These are phyloP conservation scores for Paracoccidioides brasiliensis DNA, from an alignment of 2,329 filamentous ascomycete species.

Conservation along the genomic window DNA sequence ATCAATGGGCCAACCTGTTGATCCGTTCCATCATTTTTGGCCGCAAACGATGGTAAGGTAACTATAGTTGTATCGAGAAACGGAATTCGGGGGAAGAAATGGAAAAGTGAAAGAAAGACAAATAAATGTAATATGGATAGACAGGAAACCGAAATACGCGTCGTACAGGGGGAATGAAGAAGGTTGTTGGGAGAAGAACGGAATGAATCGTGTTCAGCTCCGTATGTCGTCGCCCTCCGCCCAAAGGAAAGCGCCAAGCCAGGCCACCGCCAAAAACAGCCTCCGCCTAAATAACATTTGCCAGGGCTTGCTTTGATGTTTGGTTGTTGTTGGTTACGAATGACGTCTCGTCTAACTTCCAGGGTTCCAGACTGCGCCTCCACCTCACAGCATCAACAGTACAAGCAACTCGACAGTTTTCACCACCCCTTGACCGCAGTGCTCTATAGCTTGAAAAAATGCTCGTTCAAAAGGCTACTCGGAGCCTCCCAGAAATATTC, in stretches of 20 bases:
- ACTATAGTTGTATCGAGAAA: background rate
- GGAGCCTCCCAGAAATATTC: background rate
- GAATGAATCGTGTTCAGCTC: too few relatives aligned
- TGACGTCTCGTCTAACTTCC: background rate
- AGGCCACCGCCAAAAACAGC: too few relatives aligned
- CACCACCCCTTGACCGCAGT: background rate
- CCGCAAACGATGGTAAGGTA: conserved; percentile 6
- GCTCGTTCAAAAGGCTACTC: background rate
- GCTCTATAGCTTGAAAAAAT: background rate
- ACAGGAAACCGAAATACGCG: background rate
- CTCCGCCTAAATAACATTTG: too few relatives aligned
- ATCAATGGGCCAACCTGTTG: background rate
- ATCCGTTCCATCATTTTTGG: conserved; percentile 2
- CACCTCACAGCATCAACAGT: background rate
- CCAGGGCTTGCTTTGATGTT: too few relatives aligned
- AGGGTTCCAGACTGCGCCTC: background rate
- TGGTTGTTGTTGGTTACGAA: background rate
- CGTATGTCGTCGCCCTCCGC: too few relatives aligned
- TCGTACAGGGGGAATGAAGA: background rate
- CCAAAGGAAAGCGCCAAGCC: too few relatives aligned
- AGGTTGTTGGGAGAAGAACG: too few relatives aligned
- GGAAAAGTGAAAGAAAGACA: background rate
- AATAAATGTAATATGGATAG: background rate
- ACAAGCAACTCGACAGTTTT: background rate
- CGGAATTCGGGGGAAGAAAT: background rate